phyloP scores from a whole-genome alignment of 495 filamentous ascomycete species.

The Glutinoglossum americanum region DNA sequence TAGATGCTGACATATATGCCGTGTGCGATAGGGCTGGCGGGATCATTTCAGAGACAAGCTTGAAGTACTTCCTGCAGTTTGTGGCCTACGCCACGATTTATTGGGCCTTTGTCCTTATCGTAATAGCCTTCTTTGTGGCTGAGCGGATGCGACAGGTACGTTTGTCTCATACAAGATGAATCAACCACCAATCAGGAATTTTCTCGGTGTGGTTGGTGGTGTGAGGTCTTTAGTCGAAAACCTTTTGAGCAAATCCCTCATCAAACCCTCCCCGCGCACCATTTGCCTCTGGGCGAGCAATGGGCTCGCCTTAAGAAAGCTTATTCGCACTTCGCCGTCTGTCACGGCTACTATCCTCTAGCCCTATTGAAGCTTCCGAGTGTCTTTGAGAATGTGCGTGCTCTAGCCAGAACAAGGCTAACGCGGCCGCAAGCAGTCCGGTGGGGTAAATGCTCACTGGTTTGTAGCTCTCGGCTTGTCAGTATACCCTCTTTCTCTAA shows the following conservation, averaged over 20 bases:
- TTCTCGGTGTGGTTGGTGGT: neutral
- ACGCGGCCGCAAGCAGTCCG: neutral
- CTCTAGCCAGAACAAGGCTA: neutral
- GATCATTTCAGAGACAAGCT: constrained; percentile 61
- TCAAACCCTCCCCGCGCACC: neutral
- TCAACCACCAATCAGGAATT: neutral
- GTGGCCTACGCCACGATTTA: constrained; percentile 46
- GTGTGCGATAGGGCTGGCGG: constrained; percentile 48
- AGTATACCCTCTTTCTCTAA: constrained; percentile 11
- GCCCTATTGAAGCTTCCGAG: neutral
- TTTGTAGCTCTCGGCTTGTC: constrained; percentile 33
- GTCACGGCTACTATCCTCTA: neutral
- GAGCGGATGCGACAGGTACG: constrained; percentile 18
- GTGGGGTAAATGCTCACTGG: constrained; percentile 25
- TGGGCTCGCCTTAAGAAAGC: neutral
- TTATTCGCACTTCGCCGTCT: neutral
- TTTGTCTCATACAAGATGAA: neutral
- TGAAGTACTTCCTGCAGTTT: constrained; percentile 84
- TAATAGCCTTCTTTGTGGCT: constrained; percentile 32
- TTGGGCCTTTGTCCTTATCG: constrained; percentile 38
- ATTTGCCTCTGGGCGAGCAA: neutral
- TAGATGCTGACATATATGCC: neutral
- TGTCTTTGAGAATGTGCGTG: neutral
- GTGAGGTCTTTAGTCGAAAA: neutral
- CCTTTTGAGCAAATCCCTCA: neutral